Percentiles rank a stretch among this genome's conserved stretches.
Evolutionary conservation across 2,329 filamentous ascomycete genomes (phyloP).

Genomic region (Nothophaeocryptopus gaeumannii): DNA sequence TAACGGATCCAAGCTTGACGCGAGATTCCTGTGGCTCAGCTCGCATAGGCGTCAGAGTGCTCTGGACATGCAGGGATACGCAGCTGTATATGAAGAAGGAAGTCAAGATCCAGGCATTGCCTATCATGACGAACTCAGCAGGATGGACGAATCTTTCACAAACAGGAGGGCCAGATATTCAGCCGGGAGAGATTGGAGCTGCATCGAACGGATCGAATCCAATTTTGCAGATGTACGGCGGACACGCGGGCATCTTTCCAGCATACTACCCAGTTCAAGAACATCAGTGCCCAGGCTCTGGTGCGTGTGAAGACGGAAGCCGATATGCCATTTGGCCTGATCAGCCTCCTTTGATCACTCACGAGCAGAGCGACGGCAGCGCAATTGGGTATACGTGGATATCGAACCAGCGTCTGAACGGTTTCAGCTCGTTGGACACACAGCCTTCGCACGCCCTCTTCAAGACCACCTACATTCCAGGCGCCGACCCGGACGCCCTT

Average conservation of each 20-base stretch:
- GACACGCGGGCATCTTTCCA: constrained; percentile 5
- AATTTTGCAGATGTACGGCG: constrained; percentile 24
- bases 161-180: constrained; percentile 10
- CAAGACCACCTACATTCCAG: constrained; percentile 16
- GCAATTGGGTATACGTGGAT: constrained; percentile 26
- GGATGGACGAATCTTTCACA: constrained; percentile 23
- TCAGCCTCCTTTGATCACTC: constrained; percentile 20
- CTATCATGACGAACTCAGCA: constrained; percentile 24
- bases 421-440: constrained; percentile 14
- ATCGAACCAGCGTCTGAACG: constrained; percentile 15
- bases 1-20: constrained; percentile 23
- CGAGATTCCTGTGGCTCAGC: constrained; percentile 28
- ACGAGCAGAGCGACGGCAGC: constrained; percentile 7
- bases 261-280: constrained; percentile 22
- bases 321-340: constrained; percentile 27
- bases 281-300: constrained; percentile 20
- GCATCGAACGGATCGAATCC: constrained; percentile 19
- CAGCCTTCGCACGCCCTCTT: constrained; percentile 20
- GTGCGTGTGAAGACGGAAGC: constrained; percentile 22
- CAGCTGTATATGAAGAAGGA: constrained; percentile 11
- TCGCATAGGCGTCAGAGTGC: constrained; percentile 18
- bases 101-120: constrained; percentile 6
- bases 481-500: constrained; percentile 13
- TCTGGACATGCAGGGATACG: constrained; percentile 31
- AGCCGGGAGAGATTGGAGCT: constrained; percentile 14